These are phyloP conservation scores for Rubroshorea leprosula DNA, from an alignment of 345 rosid species.

Conservation along the genomic window DNA sequence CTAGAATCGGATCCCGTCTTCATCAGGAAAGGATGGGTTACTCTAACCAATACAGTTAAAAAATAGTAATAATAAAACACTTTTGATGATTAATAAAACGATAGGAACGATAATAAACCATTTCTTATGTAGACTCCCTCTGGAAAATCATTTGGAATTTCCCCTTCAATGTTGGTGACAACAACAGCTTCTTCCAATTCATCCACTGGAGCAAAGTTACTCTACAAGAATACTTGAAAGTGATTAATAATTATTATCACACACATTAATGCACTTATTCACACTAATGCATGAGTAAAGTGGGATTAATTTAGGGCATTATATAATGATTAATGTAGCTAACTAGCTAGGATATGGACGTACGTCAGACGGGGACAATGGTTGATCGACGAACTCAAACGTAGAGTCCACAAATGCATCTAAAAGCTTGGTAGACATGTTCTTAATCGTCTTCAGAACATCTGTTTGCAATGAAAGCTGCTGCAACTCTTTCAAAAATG, in stretches of 20 bases:
- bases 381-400: slow-evolving; percentile 34
- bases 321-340: neutral
- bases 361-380: slow-evolving; percentile 42
- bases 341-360: neutral
- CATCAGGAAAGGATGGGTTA: no score
- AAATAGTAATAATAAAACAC: no score
- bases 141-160: slow-evolving; percentile 22
- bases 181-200: slow-evolving; percentile 18
- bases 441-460: slow-evolving; percentile 15
- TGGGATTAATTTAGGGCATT: neutral
- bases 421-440: slow-evolving; percentile 18
- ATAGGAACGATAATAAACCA: slow-evolving; percentile 8
- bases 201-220: slow-evolving; percentile 43
- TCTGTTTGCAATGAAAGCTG: slow-evolving; percentile 20
- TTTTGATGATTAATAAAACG: no score
- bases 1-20: no score
- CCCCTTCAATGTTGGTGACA: slow-evolving; percentile 19
- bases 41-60: no score
- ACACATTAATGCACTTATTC: neutral
- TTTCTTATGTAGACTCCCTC: slow-evolving; percentile 28
- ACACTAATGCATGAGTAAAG: neutral
- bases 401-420: slow-evolving; percentile 38
- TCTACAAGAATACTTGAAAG: slow-evolving; percentile 15
- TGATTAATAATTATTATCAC: neutral
- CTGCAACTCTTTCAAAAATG: slow-evolving; percentile 19